A percentile compares a stretch with the other conserved stretches of the same genome.
phyloP scores from a whole-genome alignment of 345 rosid species.

The Physaria fendleri region DNA sequence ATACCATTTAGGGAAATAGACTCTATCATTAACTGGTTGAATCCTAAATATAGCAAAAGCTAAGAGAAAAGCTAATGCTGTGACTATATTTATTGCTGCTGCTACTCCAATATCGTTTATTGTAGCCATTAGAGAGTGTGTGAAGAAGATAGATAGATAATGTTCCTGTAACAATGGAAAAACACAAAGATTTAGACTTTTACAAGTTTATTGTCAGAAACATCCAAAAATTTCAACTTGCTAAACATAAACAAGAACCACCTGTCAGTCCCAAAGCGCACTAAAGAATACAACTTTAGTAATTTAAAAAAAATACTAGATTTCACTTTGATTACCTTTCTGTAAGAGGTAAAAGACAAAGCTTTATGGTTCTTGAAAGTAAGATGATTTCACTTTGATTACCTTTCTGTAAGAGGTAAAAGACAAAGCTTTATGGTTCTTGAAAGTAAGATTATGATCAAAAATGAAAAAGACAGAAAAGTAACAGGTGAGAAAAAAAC shows the following conservation, averaged over 20 bases:
- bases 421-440: slow-evolving; percentile 17
- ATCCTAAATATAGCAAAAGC: slow-evolving; percentile 77
- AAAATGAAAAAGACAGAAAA: not conserved
- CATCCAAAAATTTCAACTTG: not conserved
- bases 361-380: slow-evolving; percentile 9
- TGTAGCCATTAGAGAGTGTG: slow-evolving; percentile 59
- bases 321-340: slow-evolving; percentile 18
- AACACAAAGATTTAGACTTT: slow-evolving; percentile 13
- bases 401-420: slow-evolving; percentile 21
- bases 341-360: slow-evolving; percentile 14
- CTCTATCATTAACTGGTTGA: slow-evolving; percentile 90
- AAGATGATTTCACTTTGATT: slow-evolving; percentile 1
- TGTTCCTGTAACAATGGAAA: slow-evolving; percentile 13
- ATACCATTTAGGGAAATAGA: slow-evolving; percentile 94
- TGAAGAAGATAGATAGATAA: not conserved
- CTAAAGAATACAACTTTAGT: not conserved
- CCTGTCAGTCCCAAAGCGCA: slow-evolving; percentile 21
- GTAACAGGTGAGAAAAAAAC: not conserved
- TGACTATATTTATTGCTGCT: slow-evolving; percentile 76
- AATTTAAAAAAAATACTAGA: not conserved
- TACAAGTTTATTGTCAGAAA: not conserved
- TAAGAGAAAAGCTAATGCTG: slow-evolving; percentile 63
- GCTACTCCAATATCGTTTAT: slow-evolving; percentile 76
- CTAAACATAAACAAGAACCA: slow-evolving; percentile 7
- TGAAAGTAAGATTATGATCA: not conserved